These are phyloP conservation scores for Dissophora ornata DNA, from an alignment of 192 early-diverging fungal genomes.

Conservation along the genomic window DNA sequence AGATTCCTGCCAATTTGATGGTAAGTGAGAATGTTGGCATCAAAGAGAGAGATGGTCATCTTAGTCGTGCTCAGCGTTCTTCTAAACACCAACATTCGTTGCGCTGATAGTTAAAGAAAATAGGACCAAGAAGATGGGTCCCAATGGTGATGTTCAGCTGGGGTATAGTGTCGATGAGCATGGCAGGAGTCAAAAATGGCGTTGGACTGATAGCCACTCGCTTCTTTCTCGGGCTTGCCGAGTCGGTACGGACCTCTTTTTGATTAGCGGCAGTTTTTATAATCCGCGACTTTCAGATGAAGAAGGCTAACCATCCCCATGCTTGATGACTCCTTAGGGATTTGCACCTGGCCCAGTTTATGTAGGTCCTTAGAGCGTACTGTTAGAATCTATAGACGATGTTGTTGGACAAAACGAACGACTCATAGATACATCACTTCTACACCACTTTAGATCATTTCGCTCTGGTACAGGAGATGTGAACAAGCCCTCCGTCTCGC, in stretches of 20 bases:
- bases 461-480: slow-evolving; percentile 60
- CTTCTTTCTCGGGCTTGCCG: slow-evolving; percentile 27
- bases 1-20: slow-evolving; percentile 8
- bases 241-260: slow-evolving; percentile 7
- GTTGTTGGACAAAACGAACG: too few relatives aligned
- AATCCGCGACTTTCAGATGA: not conserved
- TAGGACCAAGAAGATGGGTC: slow-evolving; percentile 64
- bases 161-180: slow-evolving; percentile 54
- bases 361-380: not conserved
- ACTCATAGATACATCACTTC: too few relatives aligned
- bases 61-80: too few relatives aligned
- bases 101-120: slow-evolving; percentile 66
- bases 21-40: slow-evolving; percentile 2
- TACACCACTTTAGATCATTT: slow-evolving; percentile 23
- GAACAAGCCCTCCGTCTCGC: slow-evolving; percentile 64
- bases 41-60: not conserved
- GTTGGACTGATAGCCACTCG: slow-evolving; percentile 56
- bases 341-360: slow-evolving; percentile 4
- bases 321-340: too few relatives aligned
- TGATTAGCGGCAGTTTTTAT: not conserved
- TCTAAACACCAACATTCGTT: too few relatives aligned
- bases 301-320: too few relatives aligned
- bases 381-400: too few relatives aligned
- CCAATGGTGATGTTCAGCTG: slow-evolving; percentile 60
- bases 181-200: slow-evolving; percentile 55